phyloP scores from a whole-genome alignment of 768 basidiomycete genomes.

The Lyophyllum decastes region DNA sequence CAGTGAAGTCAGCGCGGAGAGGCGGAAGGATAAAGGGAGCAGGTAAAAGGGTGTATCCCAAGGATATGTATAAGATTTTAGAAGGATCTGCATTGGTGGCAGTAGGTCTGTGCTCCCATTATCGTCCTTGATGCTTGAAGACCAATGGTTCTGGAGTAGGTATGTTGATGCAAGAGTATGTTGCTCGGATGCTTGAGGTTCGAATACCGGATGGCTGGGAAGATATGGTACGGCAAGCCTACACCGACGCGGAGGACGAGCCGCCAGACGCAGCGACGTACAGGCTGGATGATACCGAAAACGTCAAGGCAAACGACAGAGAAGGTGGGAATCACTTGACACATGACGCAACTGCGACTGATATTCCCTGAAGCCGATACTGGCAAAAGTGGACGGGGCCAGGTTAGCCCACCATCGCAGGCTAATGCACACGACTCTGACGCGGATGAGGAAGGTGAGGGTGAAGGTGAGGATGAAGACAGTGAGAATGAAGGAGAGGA shows the following conservation, averaged over 20 bases:
- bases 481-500: background rate
- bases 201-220: constrained; percentile 49
- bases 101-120: constrained; percentile 48
- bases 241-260: constrained; percentile 10
- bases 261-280: constrained; percentile 14
- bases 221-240: constrained; percentile 27
- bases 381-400: background rate
- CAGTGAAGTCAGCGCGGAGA: constrained; percentile 9
- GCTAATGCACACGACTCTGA: background rate
- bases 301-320: constrained; percentile 13
- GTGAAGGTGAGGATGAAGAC: background rate
- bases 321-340: constrained; percentile 6
- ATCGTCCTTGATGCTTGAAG: background rate
- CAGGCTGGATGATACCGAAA: constrained; percentile 9
- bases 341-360: background rate
- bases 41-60: constrained; percentile 25
- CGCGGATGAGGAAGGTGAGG: constrained; percentile 6
- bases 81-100: constrained; percentile 76
- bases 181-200: constrained; percentile 43
- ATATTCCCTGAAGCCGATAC: background rate
- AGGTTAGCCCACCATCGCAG: background rate
- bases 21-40: constrained; percentile 20
- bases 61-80: constrained; percentile 76
- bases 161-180: constrained; percentile 69
- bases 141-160: constrained; percentile 30